Percentiles rank a stretch among this genome's conserved stretches.
phyloP scores from a whole-genome alignment of 2,329 filamentous ascomycete species.

The Simplicillium sp. region DNA sequence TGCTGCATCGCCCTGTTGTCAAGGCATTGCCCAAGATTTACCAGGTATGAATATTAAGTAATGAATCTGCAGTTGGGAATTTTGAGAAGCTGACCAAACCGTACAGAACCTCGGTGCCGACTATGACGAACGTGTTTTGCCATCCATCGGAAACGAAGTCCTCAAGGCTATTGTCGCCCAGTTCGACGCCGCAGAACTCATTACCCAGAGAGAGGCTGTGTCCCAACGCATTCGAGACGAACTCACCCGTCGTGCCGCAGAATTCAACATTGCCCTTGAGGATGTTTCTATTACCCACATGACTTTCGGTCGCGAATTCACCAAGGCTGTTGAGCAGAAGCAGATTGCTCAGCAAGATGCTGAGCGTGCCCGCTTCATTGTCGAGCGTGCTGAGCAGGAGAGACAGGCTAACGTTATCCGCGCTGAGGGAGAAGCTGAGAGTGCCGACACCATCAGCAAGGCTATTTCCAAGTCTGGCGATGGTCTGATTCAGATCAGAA shows the following conservation, averaged over 20 bases:
- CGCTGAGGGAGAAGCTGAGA: constrained; percentile 95
- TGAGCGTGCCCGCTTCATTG: constrained; percentile 93
- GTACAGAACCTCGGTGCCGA: constrained; percentile 86
- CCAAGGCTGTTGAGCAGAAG: constrained; percentile 97
- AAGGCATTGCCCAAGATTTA: constrained; percentile 93
- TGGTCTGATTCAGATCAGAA: constrained; percentile 88
- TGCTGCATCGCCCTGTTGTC: constrained; percentile 90
- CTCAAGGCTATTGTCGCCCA: constrained; percentile 97
- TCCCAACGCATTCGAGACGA: constrained; percentile 89
- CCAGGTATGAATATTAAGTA: constrained; percentile 55
- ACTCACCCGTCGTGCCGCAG: constrained; percentile 80
- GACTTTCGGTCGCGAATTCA: constrained; percentile 99
- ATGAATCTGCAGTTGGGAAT: neutral
- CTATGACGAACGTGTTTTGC: constrained; percentile 97
- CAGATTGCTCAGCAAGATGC: constrained; percentile 99
- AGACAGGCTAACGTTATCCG: constrained; percentile 97
- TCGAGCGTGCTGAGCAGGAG: constrained; percentile 98
- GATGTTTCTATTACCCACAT: constrained; percentile 99
- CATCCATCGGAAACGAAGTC: constrained; percentile 98
- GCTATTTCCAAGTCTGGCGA: constrained; percentile 90
- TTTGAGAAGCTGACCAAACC: constrained; percentile 5
- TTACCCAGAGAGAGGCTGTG: constrained; percentile 96
- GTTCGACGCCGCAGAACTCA: constrained; percentile 96
- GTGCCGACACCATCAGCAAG: constrained; percentile 88
- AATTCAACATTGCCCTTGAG: constrained; percentile 99